Conservation (phyloP, 352 stramenopile genomes). For the Globisporangium mamillatum region DNA sequence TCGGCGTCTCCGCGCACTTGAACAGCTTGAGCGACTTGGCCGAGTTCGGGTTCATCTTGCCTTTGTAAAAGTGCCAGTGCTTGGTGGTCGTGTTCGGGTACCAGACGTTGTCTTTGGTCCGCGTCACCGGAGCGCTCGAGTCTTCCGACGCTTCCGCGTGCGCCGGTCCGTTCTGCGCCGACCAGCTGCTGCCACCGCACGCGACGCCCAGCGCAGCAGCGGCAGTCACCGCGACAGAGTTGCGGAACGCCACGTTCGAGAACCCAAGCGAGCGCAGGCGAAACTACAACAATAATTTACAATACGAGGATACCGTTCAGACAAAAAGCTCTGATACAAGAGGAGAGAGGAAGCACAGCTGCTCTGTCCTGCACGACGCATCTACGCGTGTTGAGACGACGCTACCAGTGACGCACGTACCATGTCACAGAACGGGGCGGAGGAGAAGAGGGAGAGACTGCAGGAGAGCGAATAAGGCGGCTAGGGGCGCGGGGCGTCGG, state of each 20-base stretch:
- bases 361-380: background rate
- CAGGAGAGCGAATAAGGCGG: background rate
- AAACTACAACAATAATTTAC: background rate
- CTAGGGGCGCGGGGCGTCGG: background rate
- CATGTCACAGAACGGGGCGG: background rate
- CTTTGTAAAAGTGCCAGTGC: constrained; percentile 88
- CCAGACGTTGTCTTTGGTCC: constrained; percentile 40
- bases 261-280: constrained; percentile 13
- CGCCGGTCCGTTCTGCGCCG: constrained; percentile 12
- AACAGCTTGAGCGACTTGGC: constrained; percentile 89
- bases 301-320: background rate
- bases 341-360: background rate
- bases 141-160: constrained; percentile 16
- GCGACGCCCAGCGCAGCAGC: constrained; percentile 34
- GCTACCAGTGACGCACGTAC: background rate
- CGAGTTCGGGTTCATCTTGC: constrained; percentile 79
- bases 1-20: constrained; percentile 84
- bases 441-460: background rate
- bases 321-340: background rate
- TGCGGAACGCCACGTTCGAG: constrained; percentile 14
- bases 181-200: constrained; percentile 26
- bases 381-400: background rate
- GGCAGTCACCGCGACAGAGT: constrained; percentile 28
- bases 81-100: constrained; percentile 83
- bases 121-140: constrained; percentile 12